Percentiles rank a stretch among this genome's conserved stretches.
These are phyloP conservation scores for Pecoramyces ruminantium DNA, from an alignment of 192 early-diverging fungal genomes.

Conservation along the genomic window DNA sequence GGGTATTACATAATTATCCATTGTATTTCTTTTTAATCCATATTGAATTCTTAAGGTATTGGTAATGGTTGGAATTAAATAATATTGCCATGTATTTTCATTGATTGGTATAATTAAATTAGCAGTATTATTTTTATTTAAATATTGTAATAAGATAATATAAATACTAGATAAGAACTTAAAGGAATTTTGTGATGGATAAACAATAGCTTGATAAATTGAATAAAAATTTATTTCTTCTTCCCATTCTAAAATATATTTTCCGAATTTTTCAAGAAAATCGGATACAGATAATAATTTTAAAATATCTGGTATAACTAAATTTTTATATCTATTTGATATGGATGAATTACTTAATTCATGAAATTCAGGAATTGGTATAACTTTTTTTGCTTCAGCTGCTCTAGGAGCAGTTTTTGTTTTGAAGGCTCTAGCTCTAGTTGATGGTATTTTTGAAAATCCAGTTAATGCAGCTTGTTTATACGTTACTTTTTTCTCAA, in stretches of 20 bases:
- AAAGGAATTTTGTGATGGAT: background rate
- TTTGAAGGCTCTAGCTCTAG: background rate
- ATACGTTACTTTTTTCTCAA: background rate
- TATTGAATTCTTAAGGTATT: background rate
- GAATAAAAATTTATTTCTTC: background rate
- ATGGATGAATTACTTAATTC: background rate
- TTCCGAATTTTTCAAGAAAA: background rate
- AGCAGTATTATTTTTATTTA: background rate
- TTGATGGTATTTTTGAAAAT: background rate
- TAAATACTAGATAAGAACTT: background rate
- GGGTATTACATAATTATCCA: background rate
- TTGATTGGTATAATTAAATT: background rate
- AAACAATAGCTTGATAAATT: background rate
- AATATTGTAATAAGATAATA: background rate
- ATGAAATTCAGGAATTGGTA: background rate
- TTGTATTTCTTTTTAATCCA: background rate
- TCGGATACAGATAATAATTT: background rate
- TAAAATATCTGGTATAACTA: background rate
- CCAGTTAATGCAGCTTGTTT: background rate
- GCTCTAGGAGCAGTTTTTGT: background rate
- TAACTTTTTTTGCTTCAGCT: background rate
- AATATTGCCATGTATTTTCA: background rate
- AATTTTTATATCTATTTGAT: background rate
- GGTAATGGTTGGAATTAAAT: background rate
- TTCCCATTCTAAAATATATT: background rate